Evolutionary conservation across 2,329 filamentous ascomycete genomes (phyloP).

Genomic region (Botrytis hyacinthi): DNA sequence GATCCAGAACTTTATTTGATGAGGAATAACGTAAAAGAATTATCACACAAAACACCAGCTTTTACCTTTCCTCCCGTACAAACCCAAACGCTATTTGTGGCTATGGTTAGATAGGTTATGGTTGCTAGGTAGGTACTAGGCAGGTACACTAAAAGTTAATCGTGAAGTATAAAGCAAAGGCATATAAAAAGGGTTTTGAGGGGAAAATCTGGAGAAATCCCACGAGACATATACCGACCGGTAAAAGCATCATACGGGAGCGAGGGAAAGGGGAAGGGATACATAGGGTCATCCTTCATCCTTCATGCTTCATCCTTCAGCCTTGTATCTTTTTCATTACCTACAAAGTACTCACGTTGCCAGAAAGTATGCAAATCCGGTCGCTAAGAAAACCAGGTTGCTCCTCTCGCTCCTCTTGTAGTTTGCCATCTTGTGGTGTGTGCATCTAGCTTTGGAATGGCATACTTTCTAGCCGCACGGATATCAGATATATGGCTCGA

Average conservation of each 20-base stretch:
- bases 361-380: neutral
- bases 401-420: neutral
- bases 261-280: neutral
- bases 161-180: neutral
- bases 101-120: neutral
- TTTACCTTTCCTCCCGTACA: neutral
- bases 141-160: neutral
- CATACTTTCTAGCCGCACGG: neutral
- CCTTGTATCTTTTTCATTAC: neutral
- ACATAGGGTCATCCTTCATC: neutral
- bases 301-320: neutral
- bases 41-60: neutral
- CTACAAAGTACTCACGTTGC: neutral
- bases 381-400: neutral
- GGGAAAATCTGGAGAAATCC: conserved; percentile 9
- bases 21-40: conserved; percentile 8
- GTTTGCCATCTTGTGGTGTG: neutral
- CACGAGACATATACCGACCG: neutral
- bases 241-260: neutral
- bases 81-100: neutral
- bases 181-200: neutral
- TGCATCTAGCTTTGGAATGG: neutral
- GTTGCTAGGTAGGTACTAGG: neutral
- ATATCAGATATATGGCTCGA: neutral
- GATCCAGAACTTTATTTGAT: neutral